Conservation (phyloP, 2,329 filamentous ascomycete genomes). For the Penicillium oxalicum region DNA sequence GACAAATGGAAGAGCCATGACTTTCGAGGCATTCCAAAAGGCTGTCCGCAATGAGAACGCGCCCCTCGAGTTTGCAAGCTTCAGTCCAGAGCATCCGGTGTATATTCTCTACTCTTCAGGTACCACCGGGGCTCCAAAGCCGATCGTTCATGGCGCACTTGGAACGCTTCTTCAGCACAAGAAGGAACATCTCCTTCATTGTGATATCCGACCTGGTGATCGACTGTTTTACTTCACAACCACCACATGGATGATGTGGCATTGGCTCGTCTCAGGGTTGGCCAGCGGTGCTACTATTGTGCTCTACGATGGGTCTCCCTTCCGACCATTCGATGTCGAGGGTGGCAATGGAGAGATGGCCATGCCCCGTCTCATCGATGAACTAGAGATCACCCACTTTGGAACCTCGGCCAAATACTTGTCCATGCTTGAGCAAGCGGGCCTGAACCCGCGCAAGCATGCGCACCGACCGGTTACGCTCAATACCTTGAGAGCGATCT, state of each 20-base stretch:
- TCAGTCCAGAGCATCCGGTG: conserved; percentile 78
- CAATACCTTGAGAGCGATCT: conserved; percentile 69
- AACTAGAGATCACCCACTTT: conserved; percentile 81
- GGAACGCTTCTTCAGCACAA: conserved; percentile 94
- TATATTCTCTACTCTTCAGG: conserved; percentile 93
- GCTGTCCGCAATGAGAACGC: conserved; percentile 35
- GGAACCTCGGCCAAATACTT: conserved; percentile 94
- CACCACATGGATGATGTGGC: conserved; percentile 99
- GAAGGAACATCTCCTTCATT: conserved; percentile 88
- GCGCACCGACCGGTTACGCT: conserved; percentile 36
- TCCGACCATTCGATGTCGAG: conserved; percentile 58
- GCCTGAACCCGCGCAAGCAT: conserved; percentile 54
- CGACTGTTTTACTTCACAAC: conserved; percentile 91
- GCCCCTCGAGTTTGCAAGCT: conserved; percentile 62
- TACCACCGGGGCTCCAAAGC: conserved; percentile 82
- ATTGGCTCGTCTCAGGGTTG: conserved; percentile 85
- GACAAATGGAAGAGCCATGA: conserved; percentile 33
- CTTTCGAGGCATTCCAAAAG: conserved; percentile 44
- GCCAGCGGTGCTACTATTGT: conserved; percentile 77
- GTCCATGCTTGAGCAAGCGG: conserved; percentile 77
- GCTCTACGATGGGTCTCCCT: conserved; percentile 89
- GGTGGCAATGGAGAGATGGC: conserved; percentile 64
- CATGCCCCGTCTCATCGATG: conserved; percentile 74
- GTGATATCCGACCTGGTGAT: conserved; percentile 66
- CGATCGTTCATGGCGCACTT: conserved; percentile 85